Conservation (phyloP, 2,329 filamentous ascomycete species). For the Amylocarpus encephaloides region DNA sequence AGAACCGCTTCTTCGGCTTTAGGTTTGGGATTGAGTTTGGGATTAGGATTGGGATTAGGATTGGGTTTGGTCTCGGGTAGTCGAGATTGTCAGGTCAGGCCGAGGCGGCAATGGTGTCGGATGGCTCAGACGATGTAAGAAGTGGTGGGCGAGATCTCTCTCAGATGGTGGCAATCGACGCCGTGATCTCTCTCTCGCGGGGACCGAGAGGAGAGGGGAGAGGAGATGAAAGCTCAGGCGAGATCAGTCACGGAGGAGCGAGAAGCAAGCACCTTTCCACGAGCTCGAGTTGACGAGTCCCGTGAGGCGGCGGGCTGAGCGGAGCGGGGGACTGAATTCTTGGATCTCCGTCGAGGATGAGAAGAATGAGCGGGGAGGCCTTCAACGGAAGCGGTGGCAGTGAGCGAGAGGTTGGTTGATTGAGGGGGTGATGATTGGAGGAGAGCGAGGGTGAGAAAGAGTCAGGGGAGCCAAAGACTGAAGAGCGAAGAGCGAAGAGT, state of each 20-base stretch:
- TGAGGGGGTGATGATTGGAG: too few relatives aligned
- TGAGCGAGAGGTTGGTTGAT: background rate
- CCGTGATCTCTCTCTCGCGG: background rate
- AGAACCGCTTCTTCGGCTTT: background rate
- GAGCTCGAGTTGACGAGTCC: background rate
- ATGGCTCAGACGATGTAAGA: background rate
- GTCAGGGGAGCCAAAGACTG: background rate
- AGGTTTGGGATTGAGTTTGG: too few relatives aligned
- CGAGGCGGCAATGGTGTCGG: background rate
- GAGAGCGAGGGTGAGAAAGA: background rate
- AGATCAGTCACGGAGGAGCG: background rate
- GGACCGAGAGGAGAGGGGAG: background rate
- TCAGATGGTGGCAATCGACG: slow-evolving; percentile 10
- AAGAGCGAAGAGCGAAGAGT: too few relatives aligned
- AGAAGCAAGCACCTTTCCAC: background rate
- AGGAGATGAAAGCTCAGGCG: background rate
- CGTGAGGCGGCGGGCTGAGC: background rate
- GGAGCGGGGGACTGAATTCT: background rate
- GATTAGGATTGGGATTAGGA: too few relatives aligned
- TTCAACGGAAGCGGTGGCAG: background rate
- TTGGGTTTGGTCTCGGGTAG: background rate
- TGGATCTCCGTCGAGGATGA: background rate
- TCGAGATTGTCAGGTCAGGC: slow-evolving; percentile 14
- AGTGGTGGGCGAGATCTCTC: background rate
- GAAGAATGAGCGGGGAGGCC: background rate